Evolutionary conservation across 2,329 filamentous ascomycete species (phyloP), one percentile per base, ranked within the genome.

Genomic region (Chrysoporthe cubensis): DNA sequence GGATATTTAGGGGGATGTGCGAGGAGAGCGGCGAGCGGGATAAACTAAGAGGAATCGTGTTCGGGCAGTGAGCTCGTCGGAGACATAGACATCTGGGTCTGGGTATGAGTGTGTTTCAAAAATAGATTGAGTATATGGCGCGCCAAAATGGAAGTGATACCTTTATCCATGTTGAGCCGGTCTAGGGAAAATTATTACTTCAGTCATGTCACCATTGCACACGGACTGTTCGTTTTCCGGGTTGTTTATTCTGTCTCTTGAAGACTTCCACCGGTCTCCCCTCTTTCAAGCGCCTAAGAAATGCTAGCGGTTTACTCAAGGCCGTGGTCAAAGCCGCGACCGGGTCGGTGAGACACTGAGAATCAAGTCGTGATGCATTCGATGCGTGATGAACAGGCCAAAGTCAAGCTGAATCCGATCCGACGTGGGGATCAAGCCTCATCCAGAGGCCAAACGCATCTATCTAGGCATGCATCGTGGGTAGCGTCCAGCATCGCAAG

Each of bases 1-100:
- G 86, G 5, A 78, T 87, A 1, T 91, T 91, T 74, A 82, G 82
- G 66, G 83, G 83, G n/a, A 87, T 91, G 87, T 88, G 87, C 52
- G 82, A 85, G 75, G 84, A 86, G 75, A 88, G 85, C 71, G 87
- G 87, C 0, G 87, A 89, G 79, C 84, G 79, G 74, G 83, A 87
- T 1, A 84, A 82, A 75, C 72, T 88, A 69, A 79, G 77, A 70
- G 78, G 78, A 37, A 82, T 86, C 14, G 82, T 87, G 3, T 75
- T 78, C 71, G 75, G 76, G 16, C 66, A 76, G 59, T 67, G 64
- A 60, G 21, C 32, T 21, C 21, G 8, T 32, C 11, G 4, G 21
- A 16, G 50, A 2, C 7, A 32, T 32, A 26, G 48, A 14, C 21
- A 32, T 26, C 16, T 13, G n/a, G 48, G 9, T 3, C 6, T 11